Evolutionary conservation across 2,329 filamentous ascomycete genomes (phyloP).

Genomic region (Xylariaceae sp.): DNA sequence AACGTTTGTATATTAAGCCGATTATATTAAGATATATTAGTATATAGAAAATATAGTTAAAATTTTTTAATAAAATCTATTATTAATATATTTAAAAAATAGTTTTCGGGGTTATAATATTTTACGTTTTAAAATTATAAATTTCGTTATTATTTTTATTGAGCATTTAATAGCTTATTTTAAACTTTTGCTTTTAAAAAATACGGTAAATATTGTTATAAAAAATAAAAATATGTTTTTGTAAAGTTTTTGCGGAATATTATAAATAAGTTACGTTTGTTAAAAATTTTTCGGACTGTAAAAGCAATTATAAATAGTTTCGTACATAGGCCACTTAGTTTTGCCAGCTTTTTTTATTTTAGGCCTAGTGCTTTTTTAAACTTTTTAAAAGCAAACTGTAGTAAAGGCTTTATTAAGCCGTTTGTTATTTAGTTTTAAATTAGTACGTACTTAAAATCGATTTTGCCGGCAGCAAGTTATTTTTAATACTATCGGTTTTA

Average conservation of each 20-base stretch:
- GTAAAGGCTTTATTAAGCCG: neutral
- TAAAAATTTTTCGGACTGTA: neutral
- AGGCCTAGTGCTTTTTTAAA: neutral
- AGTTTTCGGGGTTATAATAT: no score
- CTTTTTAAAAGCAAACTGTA: neutral
- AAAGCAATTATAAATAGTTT: neutral
- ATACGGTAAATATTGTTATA: neutral
- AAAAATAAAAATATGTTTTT: neutral
- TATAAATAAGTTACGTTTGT: neutral
- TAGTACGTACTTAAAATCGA: neutral
- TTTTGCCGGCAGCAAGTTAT: neutral
- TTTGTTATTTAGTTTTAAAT: neutral
- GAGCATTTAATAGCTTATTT: neutral
- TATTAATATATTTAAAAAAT: neutral
- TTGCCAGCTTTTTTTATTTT: neutral
- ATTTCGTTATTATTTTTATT: neutral
- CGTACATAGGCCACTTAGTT: neutral
- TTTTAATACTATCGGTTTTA: neutral
- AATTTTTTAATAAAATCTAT: no score
- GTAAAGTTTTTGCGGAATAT: neutral
- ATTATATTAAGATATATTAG: no score
- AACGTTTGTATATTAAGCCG: no score
- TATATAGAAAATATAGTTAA: no score
- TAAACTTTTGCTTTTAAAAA: neutral
- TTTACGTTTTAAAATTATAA: no score